A percentile compares a stretch with the other conserved stretches of the same genome.
phyloP scores from a whole-genome alignment of 148 eudicot species.

The Tetragonia tetragonoides region DNA sequence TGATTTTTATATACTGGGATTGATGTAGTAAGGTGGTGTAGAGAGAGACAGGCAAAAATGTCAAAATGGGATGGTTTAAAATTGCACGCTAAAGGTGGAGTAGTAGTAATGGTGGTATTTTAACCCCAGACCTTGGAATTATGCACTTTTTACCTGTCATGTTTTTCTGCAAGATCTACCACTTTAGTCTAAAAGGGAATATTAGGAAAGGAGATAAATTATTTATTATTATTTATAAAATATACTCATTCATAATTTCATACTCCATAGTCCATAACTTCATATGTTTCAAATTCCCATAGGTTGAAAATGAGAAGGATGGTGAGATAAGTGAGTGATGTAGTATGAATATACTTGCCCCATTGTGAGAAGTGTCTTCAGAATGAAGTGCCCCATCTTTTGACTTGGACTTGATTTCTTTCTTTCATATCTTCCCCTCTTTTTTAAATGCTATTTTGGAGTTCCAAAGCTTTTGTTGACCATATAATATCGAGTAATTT shows the following conservation, averaged over 20 bases:
- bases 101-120: too few relatives aligned
- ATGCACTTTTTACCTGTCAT: constrained; percentile 14
- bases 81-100: constrained; percentile 25
- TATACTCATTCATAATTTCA: not conserved
- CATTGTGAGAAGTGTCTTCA: too few relatives aligned
- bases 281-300: not conserved
- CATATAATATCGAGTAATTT: not conserved
- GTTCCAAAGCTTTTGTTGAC: not conserved
- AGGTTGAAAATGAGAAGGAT: not conserved
- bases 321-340: not conserved
- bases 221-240: not conserved
- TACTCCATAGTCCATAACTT: too few relatives aligned
- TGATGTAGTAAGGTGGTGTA: not conserved
- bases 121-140: constrained; percentile 18
- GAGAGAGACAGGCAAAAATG: not conserved
- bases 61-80: not conserved
- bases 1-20: too few relatives aligned
- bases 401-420: not conserved
- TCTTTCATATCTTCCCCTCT: not conserved
- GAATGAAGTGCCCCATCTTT: not conserved
- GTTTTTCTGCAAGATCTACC: constrained; percentile 20
- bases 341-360: too few relatives aligned
- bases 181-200: constrained; percentile 12
- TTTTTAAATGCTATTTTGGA: not conserved
- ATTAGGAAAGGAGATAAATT: not conserved